Conservation (phyloP, 1,284 basidiomycete genomes). For the Cystobasidium pallidum region DNA sequence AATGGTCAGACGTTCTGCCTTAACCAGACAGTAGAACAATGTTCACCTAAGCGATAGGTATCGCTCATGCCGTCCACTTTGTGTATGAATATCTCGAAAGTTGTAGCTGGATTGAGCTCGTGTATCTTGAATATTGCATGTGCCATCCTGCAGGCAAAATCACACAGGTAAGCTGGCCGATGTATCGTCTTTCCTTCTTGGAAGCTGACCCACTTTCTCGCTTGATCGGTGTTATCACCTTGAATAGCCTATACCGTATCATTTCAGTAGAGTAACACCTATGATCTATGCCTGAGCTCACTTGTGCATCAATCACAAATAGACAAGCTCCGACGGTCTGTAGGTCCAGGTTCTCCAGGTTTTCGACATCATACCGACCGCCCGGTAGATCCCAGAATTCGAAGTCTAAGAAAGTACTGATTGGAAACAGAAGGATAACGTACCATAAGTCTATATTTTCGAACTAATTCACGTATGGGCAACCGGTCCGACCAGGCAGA, state of each 20-base stretch:
- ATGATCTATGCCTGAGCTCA: constrained; percentile 57
- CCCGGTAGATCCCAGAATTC: constrained; percentile 96
- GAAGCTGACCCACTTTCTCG: constrained; percentile 48
- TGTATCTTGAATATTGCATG: constrained; percentile 58
- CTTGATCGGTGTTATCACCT: constrained; percentile 50
- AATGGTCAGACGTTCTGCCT: too few species aligned
- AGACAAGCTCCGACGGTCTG: constrained; percentile 63
- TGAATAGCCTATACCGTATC: constrained; percentile 37
- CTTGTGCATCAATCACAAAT: constrained; percentile 96
- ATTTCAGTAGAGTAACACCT: background rate
- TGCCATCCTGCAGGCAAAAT: constrained; percentile 24
- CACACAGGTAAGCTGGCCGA: too few species aligned
- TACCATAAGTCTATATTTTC: too few species aligned
- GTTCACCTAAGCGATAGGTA: constrained; percentile 86
- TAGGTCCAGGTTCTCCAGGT: constrained; percentile 62
- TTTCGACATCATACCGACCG: constrained; percentile 71
- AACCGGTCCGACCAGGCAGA: too few species aligned
- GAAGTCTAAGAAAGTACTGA: constrained; percentile 83
- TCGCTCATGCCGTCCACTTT: constrained; percentile 91
- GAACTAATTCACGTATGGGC: too few species aligned
- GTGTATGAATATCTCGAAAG: constrained; percentile 92
- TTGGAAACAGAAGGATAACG: constrained; percentile 15
- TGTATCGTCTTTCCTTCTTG: too few species aligned
- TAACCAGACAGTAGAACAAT: too few species aligned
- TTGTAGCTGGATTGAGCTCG: constrained; percentile 74